Base-by-base conservation (phyloP, 768 basidiomycete species). In the Rhizopogon rudus region DNA sequence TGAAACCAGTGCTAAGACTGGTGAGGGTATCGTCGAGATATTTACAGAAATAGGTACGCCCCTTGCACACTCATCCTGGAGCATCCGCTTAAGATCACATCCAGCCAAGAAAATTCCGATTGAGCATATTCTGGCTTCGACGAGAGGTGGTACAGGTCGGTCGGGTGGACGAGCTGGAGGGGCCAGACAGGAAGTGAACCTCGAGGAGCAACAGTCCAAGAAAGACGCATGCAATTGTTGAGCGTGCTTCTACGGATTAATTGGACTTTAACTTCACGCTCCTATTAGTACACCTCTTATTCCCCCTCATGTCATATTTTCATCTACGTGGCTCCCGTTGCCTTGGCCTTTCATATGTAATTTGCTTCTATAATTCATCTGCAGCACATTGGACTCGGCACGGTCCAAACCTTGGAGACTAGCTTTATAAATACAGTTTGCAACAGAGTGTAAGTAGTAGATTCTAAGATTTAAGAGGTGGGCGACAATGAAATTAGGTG, bases 1-100 rank as follows among this genome's bases (percentile, higher is more conserved):
- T 63, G 97, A 99, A 78, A 97, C 95, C 39, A 91, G 88, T 65
- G 97, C 97, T 25, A 99, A 98, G 83, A 93, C 92, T 5, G 94
- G 95, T 16, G 90, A 95, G 65, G 94, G 93, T 40, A 83, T 98
- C 53, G 89, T 93, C 25, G 97, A 98, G 65, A 84, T 98, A 31
- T 99, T 99, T 71, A 98, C 95, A 10, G 95, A 98, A 73, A 98
- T 99, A 65, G 96, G 95, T 98, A 52, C 54, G 82, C 71, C 13
- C 20, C 41, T 55, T 54, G 17, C 46, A 16, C 49, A 16, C 49
- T 16, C 5, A 44, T 10, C 35, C 29, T 20, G 5, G 17, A 9
- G 6, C 28, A 46, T 31, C 29, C 5, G 37, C 48, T 16, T 3
- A 55, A 51, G 33, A 13, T 29, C 10, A 25, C 50, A 50, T 57